Conservation (phyloP, 495 filamentous ascomycete genomes). For the Trichoderma erinaceum region DNA sequence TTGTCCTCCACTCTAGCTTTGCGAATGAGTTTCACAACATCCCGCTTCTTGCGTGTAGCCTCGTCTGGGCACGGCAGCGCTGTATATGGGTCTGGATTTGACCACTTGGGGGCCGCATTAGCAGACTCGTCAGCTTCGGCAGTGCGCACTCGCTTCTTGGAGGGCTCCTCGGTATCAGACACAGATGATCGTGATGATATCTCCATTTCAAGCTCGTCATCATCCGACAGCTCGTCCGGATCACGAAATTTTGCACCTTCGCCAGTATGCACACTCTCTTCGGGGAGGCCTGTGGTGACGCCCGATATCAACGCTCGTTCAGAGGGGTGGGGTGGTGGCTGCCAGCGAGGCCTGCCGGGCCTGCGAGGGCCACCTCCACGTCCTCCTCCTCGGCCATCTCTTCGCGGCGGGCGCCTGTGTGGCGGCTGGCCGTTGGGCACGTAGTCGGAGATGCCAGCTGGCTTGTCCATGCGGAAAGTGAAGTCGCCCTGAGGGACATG, state of each 20-base stretch:
- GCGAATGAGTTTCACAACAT: constrained; percentile 80
- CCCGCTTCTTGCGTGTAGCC: constrained; percentile 58
- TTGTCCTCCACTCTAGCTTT: constrained; percentile 62
- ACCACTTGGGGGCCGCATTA: constrained; percentile 66
- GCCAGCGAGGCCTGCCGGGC: constrained; percentile 11
- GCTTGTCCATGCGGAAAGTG: constrained; percentile 39
- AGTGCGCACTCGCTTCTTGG: constrained; percentile 36
- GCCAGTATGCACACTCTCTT: constrained; percentile 33
- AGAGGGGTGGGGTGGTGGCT: constrained; percentile 25
- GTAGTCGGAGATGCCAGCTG: constrained; percentile 30
- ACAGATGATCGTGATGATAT: constrained; percentile 43
- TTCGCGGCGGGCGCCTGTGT: constrained; percentile 15
- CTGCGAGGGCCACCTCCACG: constrained; percentile 20
- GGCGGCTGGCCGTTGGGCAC: constrained; percentile 8
- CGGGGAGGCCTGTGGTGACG: constrained; percentile 27
- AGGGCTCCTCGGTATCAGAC: constrained; percentile 44
- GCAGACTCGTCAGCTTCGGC: constrained; percentile 32
- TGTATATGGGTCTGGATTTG: constrained; percentile 89
- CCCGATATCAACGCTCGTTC: constrained; percentile 37
- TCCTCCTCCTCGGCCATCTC: constrained; percentile 17
- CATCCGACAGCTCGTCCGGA: constrained; percentile 61
- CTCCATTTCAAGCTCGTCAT: constrained; percentile 64
- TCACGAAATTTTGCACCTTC: constrained; percentile 37
- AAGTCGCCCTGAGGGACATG: constrained; percentile 37
- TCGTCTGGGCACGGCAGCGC: constrained; percentile 66